Percentiles rank a stretch among this genome's conserved stretches.
Evolutionary conservation across 2,329 filamentous ascomycete genomes (phyloP).

Genomic region (Fusarium transvaalense): DNA sequence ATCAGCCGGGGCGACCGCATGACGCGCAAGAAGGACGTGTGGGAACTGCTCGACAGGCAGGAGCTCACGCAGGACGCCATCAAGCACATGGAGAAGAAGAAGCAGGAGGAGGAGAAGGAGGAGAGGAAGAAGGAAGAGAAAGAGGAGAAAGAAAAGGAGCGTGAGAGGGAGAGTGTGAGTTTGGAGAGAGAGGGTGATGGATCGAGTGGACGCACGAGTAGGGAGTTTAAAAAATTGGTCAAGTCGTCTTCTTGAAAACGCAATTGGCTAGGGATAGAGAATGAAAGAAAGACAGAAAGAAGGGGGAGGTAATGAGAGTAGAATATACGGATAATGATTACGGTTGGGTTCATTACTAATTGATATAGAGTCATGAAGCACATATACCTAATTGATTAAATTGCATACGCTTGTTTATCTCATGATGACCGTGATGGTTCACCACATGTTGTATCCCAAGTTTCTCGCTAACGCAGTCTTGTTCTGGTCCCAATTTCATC

Average conservation of each 20-base stretch:
- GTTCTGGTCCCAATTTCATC: too few species aligned
- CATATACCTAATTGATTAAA: background rate
- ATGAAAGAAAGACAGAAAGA: too few species aligned
- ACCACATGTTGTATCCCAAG: background rate
- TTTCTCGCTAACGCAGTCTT: background rate
- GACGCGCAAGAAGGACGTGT: constrained; percentile 87
- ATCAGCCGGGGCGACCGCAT: constrained; percentile 81
- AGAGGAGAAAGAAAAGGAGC: constrained; percentile 1
- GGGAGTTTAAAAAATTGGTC: constrained; percentile 31
- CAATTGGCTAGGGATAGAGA: background rate
- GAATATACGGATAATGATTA: constrained; percentile 30
- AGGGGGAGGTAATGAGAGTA: constrained; percentile 3
- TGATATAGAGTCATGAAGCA: constrained; percentile 24
- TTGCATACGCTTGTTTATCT: background rate
- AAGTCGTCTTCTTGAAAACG: constrained; percentile 6
- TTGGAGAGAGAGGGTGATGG: constrained; percentile 29
- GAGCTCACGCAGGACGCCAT: constrained; percentile 75
- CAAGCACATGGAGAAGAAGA: constrained; percentile 62
- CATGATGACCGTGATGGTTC: background rate
- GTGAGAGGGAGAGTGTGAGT: background rate
- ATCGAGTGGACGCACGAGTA: constrained; percentile 29
- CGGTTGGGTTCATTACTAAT: constrained; percentile 17
- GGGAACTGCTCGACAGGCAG: constrained; percentile 81
- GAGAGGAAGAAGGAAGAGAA: constrained; percentile 11
- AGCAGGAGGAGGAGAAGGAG: constrained; percentile 46